Percentiles rank a stretch among this genome's conserved stretches.
phyloP scores from a whole-genome alignment of 805 yeast genomes.

The Zygosaccharomyces gambellarensis region DNA sequence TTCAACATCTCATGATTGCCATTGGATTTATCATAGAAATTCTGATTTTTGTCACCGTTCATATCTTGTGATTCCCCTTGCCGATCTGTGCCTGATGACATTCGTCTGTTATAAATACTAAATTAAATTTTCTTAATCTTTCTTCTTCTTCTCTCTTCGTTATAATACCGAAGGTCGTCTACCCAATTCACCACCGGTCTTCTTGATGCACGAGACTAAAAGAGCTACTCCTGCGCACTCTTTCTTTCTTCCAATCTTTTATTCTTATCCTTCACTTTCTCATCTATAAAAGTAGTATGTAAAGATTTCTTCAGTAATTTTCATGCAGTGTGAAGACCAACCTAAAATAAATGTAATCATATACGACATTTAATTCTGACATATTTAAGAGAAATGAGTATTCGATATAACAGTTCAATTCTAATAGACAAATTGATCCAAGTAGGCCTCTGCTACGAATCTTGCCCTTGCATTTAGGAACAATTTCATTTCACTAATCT shows the following conservation, averaged over 20 bases:
- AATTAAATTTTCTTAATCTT: background rate
- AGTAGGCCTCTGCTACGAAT: slow-evolving; percentile 93
- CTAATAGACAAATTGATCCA: slow-evolving; percentile 74
- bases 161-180: background rate
- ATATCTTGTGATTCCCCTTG: slow-evolving; percentile 2
- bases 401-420: background rate
- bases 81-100: slow-evolving; percentile 1
- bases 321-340: background rate
- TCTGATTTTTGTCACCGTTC: slow-evolving; percentile 2
- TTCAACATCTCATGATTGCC: slow-evolving; percentile 21
- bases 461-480: slow-evolving; percentile 96
- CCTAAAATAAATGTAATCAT: background rate
- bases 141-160: background rate
- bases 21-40: slow-evolving; percentile 7
- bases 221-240: background rate
- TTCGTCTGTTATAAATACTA: background rate
- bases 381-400: background rate
- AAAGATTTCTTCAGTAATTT: slow-evolving; percentile 1
- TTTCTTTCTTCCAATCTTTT: background rate
- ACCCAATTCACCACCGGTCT: background rate
- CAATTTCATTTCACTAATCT: slow-evolving; percentile 95
- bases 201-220: background rate
- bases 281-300: slow-evolving; percentile 1
- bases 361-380: slow-evolving; percentile 1
- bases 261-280: background rate